These are phyloP conservation scores for Ophiocordyceps sinensis DNA, from an alignment of 2,329 filamentous ascomycete genomes.

Conservation along the genomic window DNA sequence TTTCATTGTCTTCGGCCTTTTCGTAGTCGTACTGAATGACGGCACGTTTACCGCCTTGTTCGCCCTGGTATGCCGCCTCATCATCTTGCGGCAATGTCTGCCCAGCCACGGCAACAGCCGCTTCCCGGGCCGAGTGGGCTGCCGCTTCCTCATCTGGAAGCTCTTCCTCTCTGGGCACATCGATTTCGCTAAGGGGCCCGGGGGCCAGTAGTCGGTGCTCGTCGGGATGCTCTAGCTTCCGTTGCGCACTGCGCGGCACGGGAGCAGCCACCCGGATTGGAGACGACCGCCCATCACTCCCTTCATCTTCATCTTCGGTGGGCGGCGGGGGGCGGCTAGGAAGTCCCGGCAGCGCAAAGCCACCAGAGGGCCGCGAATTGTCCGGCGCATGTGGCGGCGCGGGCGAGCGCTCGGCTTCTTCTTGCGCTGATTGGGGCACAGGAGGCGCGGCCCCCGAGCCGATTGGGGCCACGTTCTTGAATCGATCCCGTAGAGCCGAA, in stretches of 20 bases:
- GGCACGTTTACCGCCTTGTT: constrained; percentile 51
- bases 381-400: constrained; percentile 28
- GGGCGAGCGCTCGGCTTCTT: constrained; percentile 33
- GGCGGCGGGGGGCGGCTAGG: constrained; percentile 43
- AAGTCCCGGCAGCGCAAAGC: constrained; percentile 66
- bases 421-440: constrained; percentile 17
- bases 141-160: constrained; percentile 14
- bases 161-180: constrained; percentile 49
- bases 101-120: constrained; percentile 39
- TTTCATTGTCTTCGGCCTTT: constrained; percentile 93
- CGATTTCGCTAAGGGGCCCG: constrained; percentile 50
- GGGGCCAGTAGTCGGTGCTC: constrained; percentile 38
- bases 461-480: constrained; percentile 64
- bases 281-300: constrained; percentile 48
- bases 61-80: constrained; percentile 13
- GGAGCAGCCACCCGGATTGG: constrained; percentile 81
- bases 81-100: constrained; percentile 18
- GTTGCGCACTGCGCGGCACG: constrained; percentile 49
- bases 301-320: constrained; percentile 38
- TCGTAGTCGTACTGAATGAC: constrained; percentile 90
- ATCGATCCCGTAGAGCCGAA: constrained; percentile 64
- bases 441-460: constrained; percentile 28
- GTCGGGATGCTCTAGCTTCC: constrained; percentile 34
- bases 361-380: constrained; percentile 56
- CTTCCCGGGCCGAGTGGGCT: constrained; percentile 39